Evolutionary conservation across 305 asterid genomes (phyloP), one percentile per base, ranked within the genome.

Genomic region (Fraxinus latifolia): DNA sequence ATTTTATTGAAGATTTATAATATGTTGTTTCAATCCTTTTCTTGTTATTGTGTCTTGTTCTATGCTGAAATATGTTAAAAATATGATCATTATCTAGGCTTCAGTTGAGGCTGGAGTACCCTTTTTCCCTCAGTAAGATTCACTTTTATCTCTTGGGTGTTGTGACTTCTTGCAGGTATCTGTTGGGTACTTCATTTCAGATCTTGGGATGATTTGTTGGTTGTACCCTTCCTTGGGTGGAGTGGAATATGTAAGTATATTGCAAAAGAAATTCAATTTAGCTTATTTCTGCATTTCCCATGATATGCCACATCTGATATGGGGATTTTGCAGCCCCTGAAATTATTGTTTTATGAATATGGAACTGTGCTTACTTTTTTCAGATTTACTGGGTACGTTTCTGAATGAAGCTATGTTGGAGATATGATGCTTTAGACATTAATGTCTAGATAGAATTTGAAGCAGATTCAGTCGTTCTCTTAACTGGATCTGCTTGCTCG

Each of bases 131-230:
- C 21, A 71, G 37, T 55, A 15, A 8, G 5, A 70, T 33, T 82
- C 58, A 70, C 80, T 44, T 44, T 83, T 21, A 79, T 85, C 80
- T n/a, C 53, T 78, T 68, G 80, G 77, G 39, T 67, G 76, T 17
- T 82, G 65, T 78, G 62, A 47, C 50, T 83, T 74, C 77, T 84
- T 82, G 77, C 93, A 96, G 98, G 84, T 93, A 36, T 93, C 98
- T 78, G 93, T 91, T 73, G 99, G 99, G 84, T 96, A 96, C 89
- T 96, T 96, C 83, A 68, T 94, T 50, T 80, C 97, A 68, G 99
- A 96, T 89, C 95, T 96, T 80, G 97, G 86, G 83, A 93, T 96
- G 99, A 94, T 96, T 84, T 92, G 96, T 84, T 96, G 98, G 98
- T 44, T 89, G 74, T 96, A 94, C 86, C 99, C 99, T 86, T 83